These are phyloP conservation scores for Verticillium isaacii DNA, from an alignment of 2,329 filamentous ascomycete genomes.

Conservation along the genomic window DNA sequence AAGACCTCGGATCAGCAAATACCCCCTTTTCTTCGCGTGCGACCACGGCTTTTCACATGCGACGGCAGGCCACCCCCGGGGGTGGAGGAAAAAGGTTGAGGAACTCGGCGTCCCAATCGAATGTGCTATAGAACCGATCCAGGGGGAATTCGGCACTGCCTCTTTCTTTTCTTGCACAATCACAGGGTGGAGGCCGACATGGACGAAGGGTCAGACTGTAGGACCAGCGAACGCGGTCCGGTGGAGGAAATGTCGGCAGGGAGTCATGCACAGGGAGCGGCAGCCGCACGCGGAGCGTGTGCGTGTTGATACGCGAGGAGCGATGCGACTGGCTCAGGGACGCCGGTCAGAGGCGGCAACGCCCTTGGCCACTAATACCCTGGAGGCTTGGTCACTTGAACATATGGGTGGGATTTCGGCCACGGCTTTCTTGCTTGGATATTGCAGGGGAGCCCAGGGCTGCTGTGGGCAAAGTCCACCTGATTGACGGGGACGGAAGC, in stretches of 20 bases:
- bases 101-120: background rate
- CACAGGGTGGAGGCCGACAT: background rate
- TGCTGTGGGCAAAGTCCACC: background rate
- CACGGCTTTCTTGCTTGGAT: background rate
- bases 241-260: background rate
- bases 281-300: background rate
- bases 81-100: constrained; percentile 5
- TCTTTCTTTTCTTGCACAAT: background rate
- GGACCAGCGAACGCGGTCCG: background rate
- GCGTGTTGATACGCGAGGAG: background rate
- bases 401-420: background rate
- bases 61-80: background rate
- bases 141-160: background rate
- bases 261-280: background rate
- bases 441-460: background rate
- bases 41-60: constrained; percentile 15
- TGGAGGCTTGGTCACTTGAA: background rate
- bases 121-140: background rate
- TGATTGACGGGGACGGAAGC: background rate
- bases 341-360: background rate
- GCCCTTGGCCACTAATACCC: background rate
- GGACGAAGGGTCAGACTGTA: constrained; percentile 1
- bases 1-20: constrained; percentile 31
- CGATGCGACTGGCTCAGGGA: background rate
- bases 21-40: constrained; percentile 14